A percentile compares a stretch with the other conserved stretches of the same genome.
Conservation (phyloP, 306 rosid species). For the Cicer cuneatum region DNA sequence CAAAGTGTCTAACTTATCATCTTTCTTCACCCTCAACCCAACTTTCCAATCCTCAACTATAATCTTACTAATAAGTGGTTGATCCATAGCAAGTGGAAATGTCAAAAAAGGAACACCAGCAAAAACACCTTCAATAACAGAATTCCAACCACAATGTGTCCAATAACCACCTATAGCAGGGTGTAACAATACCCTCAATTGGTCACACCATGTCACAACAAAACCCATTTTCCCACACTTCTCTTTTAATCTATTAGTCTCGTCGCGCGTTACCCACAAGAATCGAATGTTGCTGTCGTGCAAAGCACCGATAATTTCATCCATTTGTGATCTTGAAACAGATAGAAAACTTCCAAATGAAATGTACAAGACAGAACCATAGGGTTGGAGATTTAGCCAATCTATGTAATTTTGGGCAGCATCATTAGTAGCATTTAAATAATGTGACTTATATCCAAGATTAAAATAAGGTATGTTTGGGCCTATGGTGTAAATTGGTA, state of each 20-base stretch:
- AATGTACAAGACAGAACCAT: conserved; percentile 56
- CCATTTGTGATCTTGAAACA: conserved; percentile 55
- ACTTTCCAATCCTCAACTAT: conserved; percentile 64
- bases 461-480: conserved; percentile 54
- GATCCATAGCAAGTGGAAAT: conserved; percentile 60
- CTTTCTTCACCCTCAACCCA: conserved; percentile 63
- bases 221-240: conserved; percentile 51
- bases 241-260: conserved; percentile 37
- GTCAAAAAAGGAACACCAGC: conserved; percentile 65
- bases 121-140: conserved; percentile 57
- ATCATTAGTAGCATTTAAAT: not conserved
- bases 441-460: not conserved
- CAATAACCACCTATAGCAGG: conserved; percentile 62
- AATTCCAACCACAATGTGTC: conserved; percentile 74
- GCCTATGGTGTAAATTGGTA: conserved; percentile 57
- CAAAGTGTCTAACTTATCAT: conserved; percentile 35
- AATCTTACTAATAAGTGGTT: conserved; percentile 44
- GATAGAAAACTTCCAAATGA: conserved; percentile 62
- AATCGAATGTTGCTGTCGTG: conserved; percentile 45
- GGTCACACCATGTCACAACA: conserved; percentile 66
- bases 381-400: conserved; percentile 60
- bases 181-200: conserved; percentile 61
- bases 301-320: conserved; percentile 56
- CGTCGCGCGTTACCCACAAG: conserved; percentile 57
- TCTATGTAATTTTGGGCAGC: conserved; percentile 29